Percentiles rank a stretch among this genome's conserved stretches.
Evolutionary conservation across 2,329 filamentous ascomycete genomes (phyloP).

Genomic region (Keithomyces neogunnii): DNA sequence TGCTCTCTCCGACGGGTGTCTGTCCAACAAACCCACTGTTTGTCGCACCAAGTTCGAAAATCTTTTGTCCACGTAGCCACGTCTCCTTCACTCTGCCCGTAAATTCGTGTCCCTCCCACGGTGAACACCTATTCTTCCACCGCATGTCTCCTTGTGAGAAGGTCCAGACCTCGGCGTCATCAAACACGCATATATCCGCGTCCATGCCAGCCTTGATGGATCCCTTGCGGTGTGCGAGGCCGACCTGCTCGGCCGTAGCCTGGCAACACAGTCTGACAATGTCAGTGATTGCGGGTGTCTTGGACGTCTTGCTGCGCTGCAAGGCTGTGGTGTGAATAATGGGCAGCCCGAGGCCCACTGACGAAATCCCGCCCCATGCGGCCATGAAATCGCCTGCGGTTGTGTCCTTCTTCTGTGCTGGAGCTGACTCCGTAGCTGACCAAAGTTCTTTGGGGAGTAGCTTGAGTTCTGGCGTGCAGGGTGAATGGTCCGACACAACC

Average conservation of each 20-base stretch:
- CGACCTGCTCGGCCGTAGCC: conserved; percentile 84
- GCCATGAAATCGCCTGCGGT: conserved; percentile 78
- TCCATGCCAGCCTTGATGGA: conserved; percentile 71
- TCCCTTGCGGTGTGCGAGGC: conserved; percentile 72
- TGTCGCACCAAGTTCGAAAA: conserved; percentile 59
- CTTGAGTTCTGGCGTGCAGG: conserved; percentile 92
- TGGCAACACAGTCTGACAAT: conserved; percentile 78
- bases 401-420: background rate
- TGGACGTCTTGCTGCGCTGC: conserved; percentile 44
- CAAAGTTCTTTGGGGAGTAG: conserved; percentile 63
- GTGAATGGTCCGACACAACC: conserved; percentile 90
- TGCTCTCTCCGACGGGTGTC: conserved; percentile 42
- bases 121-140: conserved; percentile 88
- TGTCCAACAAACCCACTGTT: conserved; percentile 42
- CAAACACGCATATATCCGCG: conserved; percentile 85
- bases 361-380: conserved; percentile 94
- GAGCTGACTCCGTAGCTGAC: conserved; percentile 2
- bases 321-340: conserved; percentile 77
- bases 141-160: conserved; percentile 74
- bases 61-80: conserved; percentile 67
- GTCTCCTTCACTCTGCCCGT: conserved; percentile 75
- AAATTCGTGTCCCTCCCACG: conserved; percentile 76
- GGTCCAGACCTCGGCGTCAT: conserved; percentile 71
- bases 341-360: conserved; percentile 82
- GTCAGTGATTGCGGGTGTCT: conserved; percentile 54